A percentile compares a stretch with the other conserved stretches of the same genome.
These are phyloP conservation scores for Neoscytalidium dimidiatum DNA, from an alignment of 2,329 filamentous ascomycete genomes.

Conservation along the genomic window DNA sequence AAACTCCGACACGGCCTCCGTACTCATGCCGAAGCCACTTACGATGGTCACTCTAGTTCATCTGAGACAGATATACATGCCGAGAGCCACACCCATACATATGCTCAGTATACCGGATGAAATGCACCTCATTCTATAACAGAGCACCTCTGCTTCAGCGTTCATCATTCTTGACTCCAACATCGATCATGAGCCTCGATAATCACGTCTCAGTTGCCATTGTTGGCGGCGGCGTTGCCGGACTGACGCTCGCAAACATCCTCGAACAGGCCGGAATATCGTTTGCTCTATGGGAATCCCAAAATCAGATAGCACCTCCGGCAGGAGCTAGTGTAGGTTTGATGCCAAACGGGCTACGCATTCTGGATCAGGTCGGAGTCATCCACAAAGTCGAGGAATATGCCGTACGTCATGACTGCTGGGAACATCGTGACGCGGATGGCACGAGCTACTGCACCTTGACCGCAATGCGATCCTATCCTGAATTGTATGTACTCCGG, in stretches of 20 bases:
- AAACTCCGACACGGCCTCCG: too few species aligned
- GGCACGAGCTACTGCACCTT: constrained; percentile 19
- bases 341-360: constrained; percentile 18
- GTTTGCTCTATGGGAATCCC: constrained; percentile 26
- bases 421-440: constrained; percentile 12
- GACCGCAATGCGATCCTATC: constrained; percentile 18
- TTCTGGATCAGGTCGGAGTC: constrained; percentile 17
- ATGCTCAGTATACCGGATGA: too few species aligned
- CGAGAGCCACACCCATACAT: too few species aligned
- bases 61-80: too few species aligned
- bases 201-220: constrained; percentile 2
- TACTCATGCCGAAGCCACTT: too few species aligned
- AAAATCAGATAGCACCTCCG: constrained; percentile 14
- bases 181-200: too few species aligned
- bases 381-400: constrained; percentile 1
- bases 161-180: too few species aligned
- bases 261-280: constrained; percentile 1
- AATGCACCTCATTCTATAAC: too few species aligned
- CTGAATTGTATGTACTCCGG: neutral
- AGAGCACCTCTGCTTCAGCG: too few species aligned
- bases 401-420: neutral
- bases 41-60: too few species aligned
- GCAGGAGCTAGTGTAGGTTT: constrained; percentile 15
- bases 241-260: constrained; percentile 12
- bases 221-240: constrained; percentile 3